Evolutionary conservation across 2,329 filamentous ascomycete species (phyloP), one percentile per base, ranked within the genome.

Genomic region (Venturia nashicola): DNA sequence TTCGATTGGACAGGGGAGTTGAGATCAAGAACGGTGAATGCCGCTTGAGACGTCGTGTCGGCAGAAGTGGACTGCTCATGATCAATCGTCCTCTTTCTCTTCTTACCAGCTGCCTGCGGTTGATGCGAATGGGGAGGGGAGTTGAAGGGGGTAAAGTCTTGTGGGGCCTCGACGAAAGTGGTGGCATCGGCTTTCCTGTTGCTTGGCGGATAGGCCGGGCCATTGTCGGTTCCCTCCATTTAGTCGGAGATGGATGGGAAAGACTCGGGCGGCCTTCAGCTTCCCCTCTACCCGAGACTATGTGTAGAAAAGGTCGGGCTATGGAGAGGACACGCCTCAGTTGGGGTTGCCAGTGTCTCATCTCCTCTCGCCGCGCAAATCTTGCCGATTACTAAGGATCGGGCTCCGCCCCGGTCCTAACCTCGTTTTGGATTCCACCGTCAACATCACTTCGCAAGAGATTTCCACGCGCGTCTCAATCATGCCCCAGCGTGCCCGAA

Each of bases 151-250:
- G 20, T 39, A 46, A 62, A 46, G 40, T 54, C 61, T 23, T 54
- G 61, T 39, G 61, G 61, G 61, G 32, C 61, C 43, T 62, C 27
- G 59, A 61, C 34, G 59, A 60, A 60, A n/a, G 32, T 57, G 27
- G 51, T 57, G 14, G 51, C 27, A 36, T 57, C 32, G 51, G 51
- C 14, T n/a, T 57, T 57, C 18, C 27, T 57, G 36, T 39, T 39
- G 51, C 14, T 34, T 57, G 51, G 51, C 32, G 51, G 27, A 27
- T 57, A 57, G 39, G 51, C 51, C 51, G 51, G 36, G 51, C 51
- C 51, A 57, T 36, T 57, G 51, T 57, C 51, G 18, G 18, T 57
- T 57, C 27, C 51, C 32, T 57, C 51, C 51, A 57, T 57, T 2
- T 36, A 20, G 27, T 57, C 51, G 32, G 51, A n/a, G 27, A 12